A percentile compares a stretch with the other conserved stretches of the same genome.
phyloP scores from a whole-genome alignment of 2,329 filamentous ascomycete genomes.

The Ascochyta viciae-villosae region DNA sequence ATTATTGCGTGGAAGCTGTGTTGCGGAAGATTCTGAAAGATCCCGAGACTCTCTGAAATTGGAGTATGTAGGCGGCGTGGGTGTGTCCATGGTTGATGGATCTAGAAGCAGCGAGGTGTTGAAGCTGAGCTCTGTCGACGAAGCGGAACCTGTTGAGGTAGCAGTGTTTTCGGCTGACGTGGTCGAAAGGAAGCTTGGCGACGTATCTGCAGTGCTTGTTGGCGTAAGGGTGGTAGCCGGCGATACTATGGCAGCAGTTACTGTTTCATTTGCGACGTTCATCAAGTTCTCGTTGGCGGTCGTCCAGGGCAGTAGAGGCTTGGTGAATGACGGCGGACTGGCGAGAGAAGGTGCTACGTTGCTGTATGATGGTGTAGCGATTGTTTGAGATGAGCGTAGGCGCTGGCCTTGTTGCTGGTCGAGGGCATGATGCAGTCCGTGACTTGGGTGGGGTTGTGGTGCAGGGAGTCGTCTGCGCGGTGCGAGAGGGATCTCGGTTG shows the following conservation, averaged over 20 bases:
- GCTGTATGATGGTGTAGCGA: conserved; percentile 16
- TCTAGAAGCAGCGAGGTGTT: conserved; percentile 33
- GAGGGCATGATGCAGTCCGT: conserved; percentile 33
- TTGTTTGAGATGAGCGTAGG: conserved; percentile 36
- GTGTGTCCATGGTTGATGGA: conserved; percentile 20
- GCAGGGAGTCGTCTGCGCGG: conserved; percentile 42
- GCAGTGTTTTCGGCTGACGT: conserved; percentile 17
- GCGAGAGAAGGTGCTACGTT: neutral
- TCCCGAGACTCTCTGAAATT: conserved; percentile 32
- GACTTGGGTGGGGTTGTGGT: conserved; percentile 39
- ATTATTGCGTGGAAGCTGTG: conserved; percentile 1
- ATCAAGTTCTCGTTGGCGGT: conserved; percentile 12
- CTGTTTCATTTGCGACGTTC: conserved; percentile 17
- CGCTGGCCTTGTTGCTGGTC: conserved; percentile 44
- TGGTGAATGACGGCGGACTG: conserved; percentile 23
- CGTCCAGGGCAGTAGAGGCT: conserved; percentile 33
- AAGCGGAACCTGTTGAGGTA: conserved; percentile 7
- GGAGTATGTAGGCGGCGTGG: conserved; percentile 20
- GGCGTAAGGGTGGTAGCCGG: conserved; percentile 16
- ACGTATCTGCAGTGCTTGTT: conserved; percentile 12
- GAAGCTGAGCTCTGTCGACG: conserved; percentile 33
- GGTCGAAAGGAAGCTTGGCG: conserved; percentile 20
- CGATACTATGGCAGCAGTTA: conserved; percentile 16
- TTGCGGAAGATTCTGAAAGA: neutral
- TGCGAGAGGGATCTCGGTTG: conserved; percentile 19